Base-by-base conservation (phyloP, 441 rosid species). In the Erodium texanum region DNA sequence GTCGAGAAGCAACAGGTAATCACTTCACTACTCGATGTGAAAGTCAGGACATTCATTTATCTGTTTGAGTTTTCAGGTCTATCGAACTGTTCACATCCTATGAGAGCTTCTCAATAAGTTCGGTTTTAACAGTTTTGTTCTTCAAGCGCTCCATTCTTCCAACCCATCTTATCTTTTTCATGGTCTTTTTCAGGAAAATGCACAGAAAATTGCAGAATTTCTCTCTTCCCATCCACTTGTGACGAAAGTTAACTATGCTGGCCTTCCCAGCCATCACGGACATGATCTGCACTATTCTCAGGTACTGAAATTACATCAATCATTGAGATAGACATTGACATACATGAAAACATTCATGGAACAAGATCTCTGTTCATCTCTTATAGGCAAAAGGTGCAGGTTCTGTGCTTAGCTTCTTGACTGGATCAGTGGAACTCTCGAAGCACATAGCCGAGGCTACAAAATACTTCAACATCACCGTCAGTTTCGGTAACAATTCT, bases 371-470 rank as follows among this genome's bases (percentile, higher is more conserved):
- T 54, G 58, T 16, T 54, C 59, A 65, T 23, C 59, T 72, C 43
- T 77, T 82, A 79, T 79, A 93, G 98, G 90, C 96, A 61, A 87
- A 80, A 71, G 98, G 96, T 75, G 95, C 96, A 52, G 94, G 96
- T 41, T 89, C 96, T 1, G 96, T 93, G 76, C 84, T 93, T 58
- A 90, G 97, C 82, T 90, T 93, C 77, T 62, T 85, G 68, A 90
- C 98, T 12, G 96, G 97, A 71, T 90, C 97, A 8, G 54, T 89
- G 34, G 85, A 86, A 0, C 86, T 93, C 64, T 93, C 96, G 2
- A 93, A 93, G 75, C 93, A 91, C 68, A 68, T 90, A 66, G 96
- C 87, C 27, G 95, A 93, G 80, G 73, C 86, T 62, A 89, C 97
- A 16, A 88, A 89, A 71, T 88, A 81, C 82, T 93, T 93, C 80